These are phyloP conservation scores for Heterobasidion irregulare DNA, from an alignment of 1,284 basidiomycete species.

Conservation along the genomic window DNA sequence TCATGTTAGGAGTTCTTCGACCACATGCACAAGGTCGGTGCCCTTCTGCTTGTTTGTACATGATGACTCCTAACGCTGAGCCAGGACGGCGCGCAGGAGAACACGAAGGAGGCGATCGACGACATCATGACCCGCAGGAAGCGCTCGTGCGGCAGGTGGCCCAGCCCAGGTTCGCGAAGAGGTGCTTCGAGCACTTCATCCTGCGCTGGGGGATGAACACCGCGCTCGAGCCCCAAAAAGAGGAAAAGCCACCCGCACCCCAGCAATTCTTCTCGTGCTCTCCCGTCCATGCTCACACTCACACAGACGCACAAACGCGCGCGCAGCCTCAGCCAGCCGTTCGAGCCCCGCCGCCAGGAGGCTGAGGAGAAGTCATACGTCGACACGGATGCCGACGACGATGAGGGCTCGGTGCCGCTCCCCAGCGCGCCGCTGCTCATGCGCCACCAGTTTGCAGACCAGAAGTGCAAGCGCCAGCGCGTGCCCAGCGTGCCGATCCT, in stretches of 20 bases:
- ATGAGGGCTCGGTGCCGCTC: conserved; percentile 31
- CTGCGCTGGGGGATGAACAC: too few species aligned
- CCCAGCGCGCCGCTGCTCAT: conserved; percentile 21
- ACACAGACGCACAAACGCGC: background rate
- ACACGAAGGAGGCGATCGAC: too few species aligned
- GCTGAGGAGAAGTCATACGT: conserved; percentile 88
- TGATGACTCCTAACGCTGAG: too few species aligned
- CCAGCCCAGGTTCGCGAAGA: too few species aligned
- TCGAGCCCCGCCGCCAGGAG: conserved; percentile 31
- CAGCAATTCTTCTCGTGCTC: conserved; percentile 35
- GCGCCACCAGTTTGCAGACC: conserved; percentile 19
- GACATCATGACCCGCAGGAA: too few species aligned
- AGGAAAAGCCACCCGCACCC: conserved; percentile 26
- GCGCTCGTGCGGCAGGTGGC: too few species aligned
- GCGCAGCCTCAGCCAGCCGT: conserved; percentile 4
- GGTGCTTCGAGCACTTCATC: too few species aligned
- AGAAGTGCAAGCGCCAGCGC: conserved; percentile 49
- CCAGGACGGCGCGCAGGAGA: too few species aligned
- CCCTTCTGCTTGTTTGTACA: too few species aligned
- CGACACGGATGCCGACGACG: conserved; percentile 73
- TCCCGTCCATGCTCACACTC: background rate
- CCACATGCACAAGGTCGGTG: too few species aligned
- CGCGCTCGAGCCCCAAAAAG: too few species aligned
- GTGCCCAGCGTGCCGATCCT: conserved; percentile 17
- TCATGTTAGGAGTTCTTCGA: too few species aligned